Evolutionary conservation across 129 eudicot species (phyloP).

Genomic region (Flaveria linearis): DNA sequence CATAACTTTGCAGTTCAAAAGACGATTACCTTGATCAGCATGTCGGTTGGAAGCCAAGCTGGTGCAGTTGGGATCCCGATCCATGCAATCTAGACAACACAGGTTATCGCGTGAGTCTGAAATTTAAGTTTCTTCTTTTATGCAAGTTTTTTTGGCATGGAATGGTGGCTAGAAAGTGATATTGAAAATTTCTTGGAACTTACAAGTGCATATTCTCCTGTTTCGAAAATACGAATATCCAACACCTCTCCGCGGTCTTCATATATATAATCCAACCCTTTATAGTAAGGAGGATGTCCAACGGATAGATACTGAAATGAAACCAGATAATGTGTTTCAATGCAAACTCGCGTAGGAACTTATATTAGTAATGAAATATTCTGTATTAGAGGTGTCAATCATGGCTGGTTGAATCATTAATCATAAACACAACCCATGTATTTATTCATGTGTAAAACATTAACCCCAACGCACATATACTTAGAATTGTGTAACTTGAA

Average conservation of each 20-base stretch:
- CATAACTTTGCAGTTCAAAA: background rate
- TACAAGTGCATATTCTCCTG: slow-evolving; percentile 96
- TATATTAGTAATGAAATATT: too few relatives aligned
- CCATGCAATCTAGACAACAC: slow-evolving; percentile 74
- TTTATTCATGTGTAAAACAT: too few relatives aligned
- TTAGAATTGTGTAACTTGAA: too few relatives aligned
- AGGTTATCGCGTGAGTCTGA: background rate
- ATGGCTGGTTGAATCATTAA: background rate
- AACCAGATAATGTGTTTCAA: background rate
- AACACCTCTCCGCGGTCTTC: slow-evolving; percentile 97
- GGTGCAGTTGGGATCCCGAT: slow-evolving; percentile 96
- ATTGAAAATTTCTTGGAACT: slow-evolving; percentile 29
- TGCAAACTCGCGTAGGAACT: too few relatives aligned
- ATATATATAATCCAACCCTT: slow-evolving; percentile 90
- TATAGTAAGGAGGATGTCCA: slow-evolving; percentile 92
- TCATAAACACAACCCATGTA: too few relatives aligned
- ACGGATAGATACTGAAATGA: slow-evolving; percentile 78
- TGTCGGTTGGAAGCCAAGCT: slow-evolving; percentile 98
- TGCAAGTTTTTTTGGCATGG: slow-evolving; percentile 15
- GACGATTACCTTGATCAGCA: slow-evolving; percentile 78
- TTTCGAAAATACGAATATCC: slow-evolving; percentile 87
- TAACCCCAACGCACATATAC: background rate
- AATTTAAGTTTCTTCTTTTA: background rate
- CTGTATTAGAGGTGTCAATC: background rate
- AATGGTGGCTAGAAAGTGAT: background rate